Base-by-base conservation (phyloP, 1,284 basidiomycete species). In the Naganishia liquefaciens region DNA sequence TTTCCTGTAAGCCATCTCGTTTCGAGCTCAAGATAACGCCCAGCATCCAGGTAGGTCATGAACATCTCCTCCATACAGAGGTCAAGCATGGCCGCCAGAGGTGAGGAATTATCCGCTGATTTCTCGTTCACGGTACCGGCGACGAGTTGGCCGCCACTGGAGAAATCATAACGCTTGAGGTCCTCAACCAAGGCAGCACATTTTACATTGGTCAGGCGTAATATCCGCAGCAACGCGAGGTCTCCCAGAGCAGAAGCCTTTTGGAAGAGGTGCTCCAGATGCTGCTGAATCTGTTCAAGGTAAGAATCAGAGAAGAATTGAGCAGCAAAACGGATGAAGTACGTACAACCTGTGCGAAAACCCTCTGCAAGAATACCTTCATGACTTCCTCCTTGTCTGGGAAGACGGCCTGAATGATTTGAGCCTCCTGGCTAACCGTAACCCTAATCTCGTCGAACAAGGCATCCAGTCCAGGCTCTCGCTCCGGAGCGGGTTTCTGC, bases 331-430 rank as follows among this genome's bases (percentile, higher is more conserved):
- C 17, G 46, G 2, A 42, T 17, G 40, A 4, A 17, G 5, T 7
- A 78, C 88, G 72, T 74, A 94, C 93, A 25, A 94, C 93, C 82
- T 99, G 96, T 0, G 94, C 95, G 79, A 99, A 99, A 0, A 99
- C 92, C 43, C 96, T 85, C 76, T 98, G 96, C 46, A 99, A 79
- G 79, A 99, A 99, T 7, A 98, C 94, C 78, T 97, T 93, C 93
- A 99, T 95, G 17, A 99, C 96, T n/a, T 93, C 85, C 10, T 90
- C 86, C 11, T 96, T 95, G 70, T 93, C 93, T 0, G 96, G 96
- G 77, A 99, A 99, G 4, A 99, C 96, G 1, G 93, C 96, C 75
- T 95, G 93, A 50, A 99, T 94, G 67, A 99, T 99, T 75, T 98
- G 93, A 0, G 92, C 90, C 78, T 99, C 96, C 70, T 95, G 92